A percentile compares a stretch with the other conserved stretches of the same genome.
Evolutionary conservation across 164 flowering plant species (phyloP).

Genomic region (Sedum album): DNA sequence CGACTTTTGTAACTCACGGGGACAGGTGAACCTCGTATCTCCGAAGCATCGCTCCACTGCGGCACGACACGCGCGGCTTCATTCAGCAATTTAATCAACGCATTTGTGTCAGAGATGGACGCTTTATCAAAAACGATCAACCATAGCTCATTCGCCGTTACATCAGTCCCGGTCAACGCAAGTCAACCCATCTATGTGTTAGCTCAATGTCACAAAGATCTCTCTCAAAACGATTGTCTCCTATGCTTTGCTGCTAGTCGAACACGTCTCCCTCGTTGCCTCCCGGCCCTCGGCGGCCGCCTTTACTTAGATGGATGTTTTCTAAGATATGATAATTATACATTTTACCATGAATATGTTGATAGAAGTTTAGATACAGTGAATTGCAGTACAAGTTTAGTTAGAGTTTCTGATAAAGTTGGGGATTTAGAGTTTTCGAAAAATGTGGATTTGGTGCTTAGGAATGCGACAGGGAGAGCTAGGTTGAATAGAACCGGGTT

Average conservation of each 20-base stretch:
- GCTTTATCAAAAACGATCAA: slow-evolving; percentile 20
- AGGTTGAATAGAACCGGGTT: slow-evolving; percentile 19
- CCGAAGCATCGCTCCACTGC: slow-evolving; percentile 30
- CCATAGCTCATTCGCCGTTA: slow-evolving; percentile 17
- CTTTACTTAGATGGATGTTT: slow-evolving; percentile 62
- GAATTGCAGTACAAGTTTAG: slow-evolving; percentile 13
- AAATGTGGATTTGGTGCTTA: slow-evolving; percentile 19
- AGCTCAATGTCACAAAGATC: slow-evolving; percentile 57
- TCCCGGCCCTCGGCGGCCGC: slow-evolving; percentile 39
- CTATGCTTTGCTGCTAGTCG: slow-evolving; percentile 57
- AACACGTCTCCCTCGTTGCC: slow-evolving; percentile 52
- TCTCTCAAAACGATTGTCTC: slow-evolving; percentile 55
- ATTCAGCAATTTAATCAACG: slow-evolving; percentile 19
- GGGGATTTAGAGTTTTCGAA: slow-evolving; percentile 12
- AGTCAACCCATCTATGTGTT: slow-evolving; percentile 31
- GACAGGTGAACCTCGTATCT: slow-evolving; percentile 22
- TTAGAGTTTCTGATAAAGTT: not conserved
- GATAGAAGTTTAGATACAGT: slow-evolving; percentile 17
- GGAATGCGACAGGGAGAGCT: slow-evolving; percentile 23
- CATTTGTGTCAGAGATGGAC: slow-evolving; percentile 40
- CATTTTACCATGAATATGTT: slow-evolving; percentile 32
- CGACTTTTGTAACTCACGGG: not conserved
- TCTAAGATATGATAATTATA: slow-evolving; percentile 49
- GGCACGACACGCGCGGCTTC: slow-evolving; percentile 15
- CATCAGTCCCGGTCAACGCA: slow-evolving; percentile 14